Conservation (phyloP, 768 basidiomycete species). For the Rhodocollybia butyracea region DNA sequence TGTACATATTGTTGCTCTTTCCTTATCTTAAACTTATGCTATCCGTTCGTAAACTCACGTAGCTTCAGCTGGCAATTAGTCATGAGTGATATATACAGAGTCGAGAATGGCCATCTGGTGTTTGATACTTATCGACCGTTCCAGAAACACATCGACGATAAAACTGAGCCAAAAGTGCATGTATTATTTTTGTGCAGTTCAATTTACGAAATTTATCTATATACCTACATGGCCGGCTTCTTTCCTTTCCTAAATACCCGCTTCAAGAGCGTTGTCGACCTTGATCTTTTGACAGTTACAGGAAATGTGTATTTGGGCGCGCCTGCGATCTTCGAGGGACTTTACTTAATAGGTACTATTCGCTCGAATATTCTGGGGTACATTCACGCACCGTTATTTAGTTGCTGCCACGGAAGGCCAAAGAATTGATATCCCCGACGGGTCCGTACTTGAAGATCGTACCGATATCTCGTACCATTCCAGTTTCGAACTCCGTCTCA, state of each 20-base stretch:
- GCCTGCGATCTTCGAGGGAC: conserved; percentile 86
- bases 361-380: not conserved
- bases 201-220: not conserved
- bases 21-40: too few relatives aligned
- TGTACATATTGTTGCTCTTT: too few relatives aligned
- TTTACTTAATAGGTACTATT: conserved; percentile 65
- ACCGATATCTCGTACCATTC: not conserved
- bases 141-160: conserved; percentile 84
- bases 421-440: conserved; percentile 73
- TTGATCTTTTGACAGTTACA: conserved; percentile 92
- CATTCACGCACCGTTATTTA: too few relatives aligned
- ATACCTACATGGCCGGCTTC: conserved; percentile 57
- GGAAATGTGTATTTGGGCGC: conserved; percentile 87
- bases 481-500: too few relatives aligned
- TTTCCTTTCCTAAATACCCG: conserved; percentile 94
- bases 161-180: conserved; percentile 95
- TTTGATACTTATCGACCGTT: conserved; percentile 84
- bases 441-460: conserved; percentile 66
- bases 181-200: not conserved
- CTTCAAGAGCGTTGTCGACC: conserved; percentile 88
- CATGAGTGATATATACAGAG: conserved; percentile 85
- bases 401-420: conserved; percentile 76
- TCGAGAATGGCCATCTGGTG: conserved; percentile 83
- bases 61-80: too few relatives aligned
- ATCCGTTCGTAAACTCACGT: too few relatives aligned